Evolutionary conservation across 2,329 filamentous ascomycete species (phyloP).

Genomic region (Colletotrichum orbiculare): DNA sequence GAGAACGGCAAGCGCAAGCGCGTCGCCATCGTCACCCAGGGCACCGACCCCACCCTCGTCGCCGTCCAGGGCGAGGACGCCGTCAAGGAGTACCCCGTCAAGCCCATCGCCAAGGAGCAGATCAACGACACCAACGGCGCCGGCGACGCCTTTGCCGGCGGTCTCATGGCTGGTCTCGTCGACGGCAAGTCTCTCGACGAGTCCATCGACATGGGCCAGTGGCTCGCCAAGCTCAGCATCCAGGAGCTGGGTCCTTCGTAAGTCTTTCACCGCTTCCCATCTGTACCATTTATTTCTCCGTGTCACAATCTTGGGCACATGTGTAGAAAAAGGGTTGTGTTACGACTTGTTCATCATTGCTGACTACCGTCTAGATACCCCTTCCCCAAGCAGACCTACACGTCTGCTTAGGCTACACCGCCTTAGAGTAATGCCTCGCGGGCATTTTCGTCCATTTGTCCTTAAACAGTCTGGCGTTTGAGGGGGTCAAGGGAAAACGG

Average conservation of each 20-base stretch:
- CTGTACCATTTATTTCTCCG: neutral
- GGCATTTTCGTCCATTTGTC: conserved; percentile 32
- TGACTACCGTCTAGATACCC: conserved; percentile 69
- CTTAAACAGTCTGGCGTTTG: conserved; percentile 54
- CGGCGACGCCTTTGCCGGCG: conserved; percentile 95
- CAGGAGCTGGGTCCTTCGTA: conserved; percentile 96
- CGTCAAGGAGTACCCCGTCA: conserved; percentile 83
- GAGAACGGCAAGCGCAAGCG: conserved; percentile 87
- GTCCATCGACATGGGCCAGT: conserved; percentile 91
- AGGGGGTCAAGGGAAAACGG: conserved; percentile 54
- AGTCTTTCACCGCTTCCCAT: conserved; percentile 53
- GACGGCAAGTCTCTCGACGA: conserved; percentile 83
- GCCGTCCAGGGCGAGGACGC: conserved; percentile 78
- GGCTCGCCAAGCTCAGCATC: conserved; percentile 94
- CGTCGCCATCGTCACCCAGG: conserved; percentile 93
- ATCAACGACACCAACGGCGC: conserved; percentile 98
- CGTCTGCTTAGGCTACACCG: conserved; percentile 51
- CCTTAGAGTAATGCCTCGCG: conserved; percentile 35
- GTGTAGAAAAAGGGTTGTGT: conserved; percentile 29
- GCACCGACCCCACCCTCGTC: conserved; percentile 89
- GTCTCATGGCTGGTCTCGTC: conserved; percentile 89
- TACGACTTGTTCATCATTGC: conserved; percentile 20
- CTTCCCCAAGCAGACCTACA: conserved; percentile 83
- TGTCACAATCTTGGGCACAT: no score
- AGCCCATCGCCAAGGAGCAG: conserved; percentile 77